Conservation (phyloP, 495 filamentous ascomycete genomes). For the Filosporella fistucella region DNA sequence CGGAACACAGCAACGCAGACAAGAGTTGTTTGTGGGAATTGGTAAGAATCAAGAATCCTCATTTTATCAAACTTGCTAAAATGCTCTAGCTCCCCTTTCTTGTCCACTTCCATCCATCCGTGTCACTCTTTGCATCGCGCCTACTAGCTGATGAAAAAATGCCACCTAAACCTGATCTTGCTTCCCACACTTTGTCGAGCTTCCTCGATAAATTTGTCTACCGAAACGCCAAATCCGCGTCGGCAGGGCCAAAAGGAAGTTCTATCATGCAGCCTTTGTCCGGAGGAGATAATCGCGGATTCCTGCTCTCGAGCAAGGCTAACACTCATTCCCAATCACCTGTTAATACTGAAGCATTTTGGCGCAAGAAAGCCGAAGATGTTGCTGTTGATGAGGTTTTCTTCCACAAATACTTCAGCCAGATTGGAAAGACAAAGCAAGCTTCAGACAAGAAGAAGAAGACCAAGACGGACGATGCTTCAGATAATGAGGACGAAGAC, state of each 20-base stretch:
- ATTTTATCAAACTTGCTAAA: constrained; percentile 1
- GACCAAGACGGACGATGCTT: constrained; percentile 27
- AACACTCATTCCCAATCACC: constrained; percentile 43
- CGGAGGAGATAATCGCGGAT: constrained; percentile 54
- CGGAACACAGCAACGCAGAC: constrained; percentile 85
- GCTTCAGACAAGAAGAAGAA: constrained; percentile 46
- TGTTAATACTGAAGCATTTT: constrained; percentile 87
- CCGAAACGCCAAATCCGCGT: constrained; percentile 72
- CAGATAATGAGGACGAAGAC: constrained; percentile 49
- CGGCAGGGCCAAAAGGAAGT: constrained; percentile 56
- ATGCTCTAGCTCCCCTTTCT: constrained; percentile 58
- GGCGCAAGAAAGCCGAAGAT: constrained; percentile 81
- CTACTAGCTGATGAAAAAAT: constrained; percentile 62
- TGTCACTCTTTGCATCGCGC: constrained; percentile 75
- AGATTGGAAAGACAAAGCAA: constrained; percentile 64
- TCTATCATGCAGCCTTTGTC: constrained; percentile 96
- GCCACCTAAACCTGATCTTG: constrained; percentile 83
- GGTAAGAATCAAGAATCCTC: constrained; percentile 35
- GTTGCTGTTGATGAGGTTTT: constrained; percentile 90
- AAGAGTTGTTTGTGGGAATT: constrained; percentile 91
- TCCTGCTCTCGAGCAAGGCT: constrained; percentile 48
- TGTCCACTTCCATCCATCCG: constrained; percentile 87
- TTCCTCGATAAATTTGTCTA: constrained; percentile 98
- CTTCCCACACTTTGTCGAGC: constrained; percentile 81
- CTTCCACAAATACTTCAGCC: constrained; percentile 94